Evolutionary conservation across 306 rosid species (phyloP), one percentile per base, ranked within the genome.

Genomic region (Corylus americana): DNA sequence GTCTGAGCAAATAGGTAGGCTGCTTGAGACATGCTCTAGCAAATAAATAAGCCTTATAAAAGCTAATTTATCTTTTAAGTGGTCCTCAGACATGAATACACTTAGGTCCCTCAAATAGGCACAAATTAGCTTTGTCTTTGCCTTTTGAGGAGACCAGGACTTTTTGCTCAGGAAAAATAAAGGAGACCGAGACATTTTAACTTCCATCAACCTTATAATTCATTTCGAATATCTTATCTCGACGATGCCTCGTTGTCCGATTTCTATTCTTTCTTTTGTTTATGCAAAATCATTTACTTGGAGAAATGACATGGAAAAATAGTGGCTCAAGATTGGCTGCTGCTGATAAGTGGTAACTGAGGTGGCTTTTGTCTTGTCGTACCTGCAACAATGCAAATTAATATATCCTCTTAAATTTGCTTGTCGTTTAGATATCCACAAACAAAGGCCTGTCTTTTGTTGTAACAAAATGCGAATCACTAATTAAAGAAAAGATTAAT

Each of bases 81-180:
- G 79, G 84, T 76, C 73, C 82, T 84, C 81, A 73, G 18, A 47
- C 39, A 55, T 16, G 22, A 55, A 42, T 39, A 84, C 78, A 55
- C 55, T 8, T 18, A 48, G 29, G 49, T 8, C 74, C 53, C 58
- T 27, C n/a, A 27, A 49, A 11, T 7, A 71, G 45, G 8, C 70
- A 64, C 31, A 35, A 67, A 64, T 35, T 18, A 42, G 9, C 29
- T 18, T 18, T 0, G 10, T 67, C 44, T 31, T 67, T 39, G 72
- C 72, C 72, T 25, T 10, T 59, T 14, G 9, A 18, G 49, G 14
- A 64, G 47, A 35, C 66, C 11, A 3, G 35, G 51, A 67, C 29
- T 9, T 49, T 49, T 9, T 9, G 53, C 13, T 48, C 53, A 48
- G 51, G 10, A 48, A 8, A 7, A 48, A 48, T 48, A 48, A 48